phyloP scores from a whole-genome alignment of 257 asterid species.

The Paraleonurus japonicus region DNA sequence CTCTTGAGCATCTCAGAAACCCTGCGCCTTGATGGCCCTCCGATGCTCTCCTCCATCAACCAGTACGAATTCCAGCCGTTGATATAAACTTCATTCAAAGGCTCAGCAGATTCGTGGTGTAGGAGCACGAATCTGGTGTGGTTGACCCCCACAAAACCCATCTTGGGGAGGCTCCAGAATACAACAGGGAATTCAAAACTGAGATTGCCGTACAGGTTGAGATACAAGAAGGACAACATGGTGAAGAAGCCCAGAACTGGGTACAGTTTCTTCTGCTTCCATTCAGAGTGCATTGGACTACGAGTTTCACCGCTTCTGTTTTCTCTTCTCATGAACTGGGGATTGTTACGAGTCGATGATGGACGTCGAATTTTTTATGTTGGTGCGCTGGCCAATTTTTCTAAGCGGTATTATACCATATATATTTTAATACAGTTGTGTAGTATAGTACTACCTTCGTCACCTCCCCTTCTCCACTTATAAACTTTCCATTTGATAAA shows the following conservation, averaged over 20 bases:
- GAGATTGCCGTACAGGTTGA: slow-evolving; percentile 34
- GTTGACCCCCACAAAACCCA: slow-evolving; percentile 52
- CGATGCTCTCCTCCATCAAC: slow-evolving; percentile 52
- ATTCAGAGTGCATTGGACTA: slow-evolving; percentile 36
- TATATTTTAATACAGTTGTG: too few relatives aligned
- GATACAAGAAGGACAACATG: slow-evolving; percentile 31
- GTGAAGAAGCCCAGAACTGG: slow-evolving; percentile 35
- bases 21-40: slow-evolving; percentile 36
- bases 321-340: not conserved
- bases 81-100: slow-evolving; percentile 31
- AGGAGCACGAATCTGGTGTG: slow-evolving; percentile 47
- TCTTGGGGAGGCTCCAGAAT: slow-evolving; percentile 33
- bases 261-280: slow-evolving; percentile 41
- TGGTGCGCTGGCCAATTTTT: too few relatives aligned
- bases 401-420: too few relatives aligned
- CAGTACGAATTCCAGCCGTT: slow-evolving; percentile 73
- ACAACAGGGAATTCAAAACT: slow-evolving; percentile 30
- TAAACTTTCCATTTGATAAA: too few relatives aligned
- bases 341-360: not conserved
- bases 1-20: slow-evolving; percentile 48
- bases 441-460: too few relatives aligned
- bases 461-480: too few relatives aligned
- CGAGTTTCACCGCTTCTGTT: not conserved
- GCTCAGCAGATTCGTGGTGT: not conserved
- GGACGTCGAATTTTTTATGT: not conserved